phyloP scores from a whole-genome alignment of 352 stramenopile genomes.

The Phytophthora pluvialis region DNA sequence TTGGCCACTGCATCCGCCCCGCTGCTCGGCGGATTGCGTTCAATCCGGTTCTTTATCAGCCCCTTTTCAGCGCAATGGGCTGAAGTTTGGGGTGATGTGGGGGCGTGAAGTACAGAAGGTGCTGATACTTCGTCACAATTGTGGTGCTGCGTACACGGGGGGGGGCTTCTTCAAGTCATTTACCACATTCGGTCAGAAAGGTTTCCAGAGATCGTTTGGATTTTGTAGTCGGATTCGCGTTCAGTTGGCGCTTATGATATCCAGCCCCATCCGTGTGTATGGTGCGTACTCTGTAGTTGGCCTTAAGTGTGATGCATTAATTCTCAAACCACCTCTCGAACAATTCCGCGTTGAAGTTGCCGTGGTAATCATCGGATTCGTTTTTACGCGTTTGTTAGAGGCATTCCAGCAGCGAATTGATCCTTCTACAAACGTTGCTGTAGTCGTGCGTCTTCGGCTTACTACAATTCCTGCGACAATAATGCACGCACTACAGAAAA shows the following conservation, averaged over 20 bases:
- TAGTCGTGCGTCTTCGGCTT: not conserved
- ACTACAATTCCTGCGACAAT: constrained; percentile 6
- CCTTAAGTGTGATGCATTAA: not conserved
- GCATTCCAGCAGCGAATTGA: constrained; percentile 14
- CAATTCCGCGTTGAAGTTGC: not conserved
- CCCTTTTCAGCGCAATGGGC: constrained; percentile 14
- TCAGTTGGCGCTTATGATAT: not conserved
- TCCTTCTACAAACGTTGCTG: not conserved
- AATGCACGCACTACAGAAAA: constrained; percentile 14
- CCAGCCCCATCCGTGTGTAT: not conserved
- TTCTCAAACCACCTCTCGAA: not conserved
- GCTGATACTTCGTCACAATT: not conserved
- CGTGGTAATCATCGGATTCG: not conserved
- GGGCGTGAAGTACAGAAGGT: constrained; percentile 5
- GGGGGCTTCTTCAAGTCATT: not conserved
- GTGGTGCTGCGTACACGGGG: not conserved
- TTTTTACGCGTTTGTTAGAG: not conserved
- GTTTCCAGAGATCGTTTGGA: not conserved
- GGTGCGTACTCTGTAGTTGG: not conserved
- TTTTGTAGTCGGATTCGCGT: not conserved
- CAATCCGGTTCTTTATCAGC: not conserved
- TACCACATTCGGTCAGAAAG: not conserved
- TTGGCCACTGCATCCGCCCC: not conserved
- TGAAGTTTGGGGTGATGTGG: constrained; percentile 8
- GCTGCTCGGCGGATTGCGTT: not conserved